phyloP scores from a whole-genome alignment of 306 rosid genomes.

The Hippophae rhamnoides region DNA sequence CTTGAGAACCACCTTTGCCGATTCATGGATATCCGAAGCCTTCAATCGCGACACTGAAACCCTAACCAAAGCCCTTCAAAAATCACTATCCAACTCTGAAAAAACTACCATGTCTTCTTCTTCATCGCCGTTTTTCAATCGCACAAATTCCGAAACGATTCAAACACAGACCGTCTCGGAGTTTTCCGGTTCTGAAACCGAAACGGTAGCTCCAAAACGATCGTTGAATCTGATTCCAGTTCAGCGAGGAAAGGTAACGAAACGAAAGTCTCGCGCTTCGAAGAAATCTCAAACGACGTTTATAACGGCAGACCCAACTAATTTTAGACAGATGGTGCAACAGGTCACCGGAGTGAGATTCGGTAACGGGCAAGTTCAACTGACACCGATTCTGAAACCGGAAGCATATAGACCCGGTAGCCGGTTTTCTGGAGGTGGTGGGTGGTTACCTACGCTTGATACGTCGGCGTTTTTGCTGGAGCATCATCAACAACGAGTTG shows the following conservation, averaged over 20 bases:
- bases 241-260: constrained; percentile 35
- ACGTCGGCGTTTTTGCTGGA: constrained; percentile 70
- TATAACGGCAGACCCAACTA: constrained; percentile 80
- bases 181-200: constrained; percentile 59
- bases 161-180: constrained; percentile 52
- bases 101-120: constrained; percentile 1
- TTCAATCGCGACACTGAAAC: constrained; percentile 43
- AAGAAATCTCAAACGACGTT: constrained; percentile 73
- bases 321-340: constrained; percentile 92
- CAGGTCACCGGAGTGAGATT: constrained; percentile 76
- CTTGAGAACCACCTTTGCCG: constrained; percentile 24
- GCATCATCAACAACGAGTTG: constrained; percentile 29
- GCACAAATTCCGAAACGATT: constrained; percentile 16
- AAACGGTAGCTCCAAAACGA: constrained; percentile 30
- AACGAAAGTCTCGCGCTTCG: constrained; percentile 76
- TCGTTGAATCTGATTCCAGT: constrained; percentile 7
- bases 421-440: constrained; percentile 12
- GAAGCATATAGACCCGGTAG: constrained; percentile 53
- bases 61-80: constrained; percentile 52
- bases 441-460: constrained; percentile 74
- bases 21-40: constrained; percentile 51
- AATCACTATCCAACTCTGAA: constrained; percentile 31
- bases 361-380: constrained; percentile 14
- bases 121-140: constrained; percentile 17
- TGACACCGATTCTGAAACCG: constrained; percentile 57